Percentiles rank a stretch among this genome's conserved stretches.
Evolutionary conservation across 371 early-diverging fungal genomes (phyloP).

Genomic region (Circinella umbellata): DNA sequence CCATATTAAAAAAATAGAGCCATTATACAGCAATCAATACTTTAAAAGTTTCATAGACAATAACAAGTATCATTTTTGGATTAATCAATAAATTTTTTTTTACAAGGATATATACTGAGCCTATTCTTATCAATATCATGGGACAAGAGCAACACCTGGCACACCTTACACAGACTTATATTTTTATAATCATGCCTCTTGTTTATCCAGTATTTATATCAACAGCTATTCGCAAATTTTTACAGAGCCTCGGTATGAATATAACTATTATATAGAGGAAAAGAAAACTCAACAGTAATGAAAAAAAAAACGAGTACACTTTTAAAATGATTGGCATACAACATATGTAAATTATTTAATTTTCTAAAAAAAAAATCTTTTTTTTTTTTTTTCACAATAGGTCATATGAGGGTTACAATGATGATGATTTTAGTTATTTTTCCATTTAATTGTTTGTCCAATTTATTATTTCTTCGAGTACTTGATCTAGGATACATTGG

Average conservation of each 20-base stretch:
- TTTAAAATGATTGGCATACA: background rate
- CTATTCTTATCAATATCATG: constrained; percentile 29
- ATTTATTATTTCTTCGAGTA: constrained; percentile 36
- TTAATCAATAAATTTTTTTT: no score
- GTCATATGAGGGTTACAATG: constrained; percentile 47
- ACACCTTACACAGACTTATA: constrained; percentile 33
- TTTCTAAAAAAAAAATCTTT: background rate
- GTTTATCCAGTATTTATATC: constrained; percentile 33
- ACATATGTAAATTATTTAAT: no score
- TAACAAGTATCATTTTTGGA: no score
- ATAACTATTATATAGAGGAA: background rate
- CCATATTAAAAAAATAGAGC: no score
- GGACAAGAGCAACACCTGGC: constrained; percentile 43
- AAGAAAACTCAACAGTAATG: no score
- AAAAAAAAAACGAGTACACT: no score
- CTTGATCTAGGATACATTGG: constrained; percentile 37
- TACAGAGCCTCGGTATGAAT: constrained; percentile 39
- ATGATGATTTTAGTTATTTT: constrained; percentile 32
- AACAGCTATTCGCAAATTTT: constrained; percentile 39
- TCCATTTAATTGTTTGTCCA: constrained; percentile 37
- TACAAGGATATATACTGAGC: constrained; percentile 31
- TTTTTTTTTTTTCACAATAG: constrained; percentile 6
- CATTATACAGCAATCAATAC: no score
- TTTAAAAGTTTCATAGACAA: no score
- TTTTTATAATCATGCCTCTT: constrained; percentile 31